phyloP scores from a whole-genome alignment of 2,329 filamentous ascomycete species.

The Fusarium equiseti region DNA sequence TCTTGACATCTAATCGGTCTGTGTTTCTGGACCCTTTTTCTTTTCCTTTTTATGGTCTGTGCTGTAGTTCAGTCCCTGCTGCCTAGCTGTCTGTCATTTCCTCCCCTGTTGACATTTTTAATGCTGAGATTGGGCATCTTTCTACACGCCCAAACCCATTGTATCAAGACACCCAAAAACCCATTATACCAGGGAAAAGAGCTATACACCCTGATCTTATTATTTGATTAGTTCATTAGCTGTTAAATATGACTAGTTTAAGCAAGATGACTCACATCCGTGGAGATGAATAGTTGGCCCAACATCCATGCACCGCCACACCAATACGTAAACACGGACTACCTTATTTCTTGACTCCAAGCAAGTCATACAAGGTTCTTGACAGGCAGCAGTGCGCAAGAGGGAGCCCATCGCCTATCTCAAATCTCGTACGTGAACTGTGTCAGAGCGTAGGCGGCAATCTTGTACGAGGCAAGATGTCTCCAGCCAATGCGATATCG shows the following conservation, averaged over 20 bases:
- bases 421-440: slow-evolving; percentile 10
- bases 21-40: background rate
- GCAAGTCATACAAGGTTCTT: slow-evolving; percentile 22
- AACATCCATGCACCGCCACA: slow-evolving; percentile 32
- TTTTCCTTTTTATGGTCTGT: background rate
- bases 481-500: slow-evolving; percentile 14
- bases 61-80: slow-evolving; percentile 7
- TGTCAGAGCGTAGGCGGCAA: slow-evolving; percentile 12
- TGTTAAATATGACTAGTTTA: slow-evolving; percentile 5
- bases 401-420: slow-evolving; percentile 14
- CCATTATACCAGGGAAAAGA: background rate
- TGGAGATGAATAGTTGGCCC: slow-evolving; percentile 14
- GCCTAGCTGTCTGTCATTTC: slow-evolving; percentile 14
- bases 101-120: slow-evolving; percentile 10
- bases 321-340: slow-evolving; percentile 26
- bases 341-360: background rate
- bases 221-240: background rate
- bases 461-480: slow-evolving; percentile 16
- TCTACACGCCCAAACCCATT: slow-evolving; percentile 3
- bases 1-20: background rate
- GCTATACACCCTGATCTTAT: background rate
- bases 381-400: slow-evolving; percentile 40
- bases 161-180: background rate
- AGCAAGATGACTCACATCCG: slow-evolving; percentile 28
- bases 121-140: slow-evolving; percentile 29